Evolutionary conservation across 768 basidiomycete genomes (phyloP), one percentile per base, ranked within the genome.

Genomic region (Crepidotus variabilis): DNA sequence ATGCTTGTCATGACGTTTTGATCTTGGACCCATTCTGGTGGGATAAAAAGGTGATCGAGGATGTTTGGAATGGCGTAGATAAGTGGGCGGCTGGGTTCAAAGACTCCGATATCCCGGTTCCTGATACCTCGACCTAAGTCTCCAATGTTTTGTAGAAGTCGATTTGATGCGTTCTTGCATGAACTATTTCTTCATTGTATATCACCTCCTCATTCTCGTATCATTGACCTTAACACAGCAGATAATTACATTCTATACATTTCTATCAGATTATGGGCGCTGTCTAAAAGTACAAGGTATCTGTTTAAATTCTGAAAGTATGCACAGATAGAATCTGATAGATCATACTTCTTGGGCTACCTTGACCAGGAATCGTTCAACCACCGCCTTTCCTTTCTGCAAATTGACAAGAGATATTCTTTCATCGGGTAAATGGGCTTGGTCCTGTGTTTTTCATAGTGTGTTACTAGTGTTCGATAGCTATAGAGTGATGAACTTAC

Each of bases 401-500:
- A 98, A 78, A 64, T 98, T 98, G 20, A 82, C 71, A 1, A 97
- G 72, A 2, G 94, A 87, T 52, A 98, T 94, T 2, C 93, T 80
- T 69, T 99, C 97, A 67, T 99, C 91, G 2, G 94, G 87, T 21
- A 99, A 71, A 78, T 98, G 97, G 0, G 93, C 94, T 78, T 88
- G 91, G 67, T 90, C 94, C 92, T 89, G 61, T 24, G 28, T 4
- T 28, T 28, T n/a, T n/a, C n/a, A 28, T 8, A 4, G 8, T 3
- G 28, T 8, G 28, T 28, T 8, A 28, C 28, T 28, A 3, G 28
- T 8, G 28, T 28, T 28, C 8, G 4, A 28, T 28, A 28, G 56
- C 51, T 23, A 49, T 51, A 14, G 28, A 22, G 11, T 9, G 47
- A 45, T 11, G 36, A 45, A 74, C 86, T 66, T 60, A 92, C 92